Conservation (phyloP, 306 rosid genomes). For the Arachis stenosperma region DNA sequence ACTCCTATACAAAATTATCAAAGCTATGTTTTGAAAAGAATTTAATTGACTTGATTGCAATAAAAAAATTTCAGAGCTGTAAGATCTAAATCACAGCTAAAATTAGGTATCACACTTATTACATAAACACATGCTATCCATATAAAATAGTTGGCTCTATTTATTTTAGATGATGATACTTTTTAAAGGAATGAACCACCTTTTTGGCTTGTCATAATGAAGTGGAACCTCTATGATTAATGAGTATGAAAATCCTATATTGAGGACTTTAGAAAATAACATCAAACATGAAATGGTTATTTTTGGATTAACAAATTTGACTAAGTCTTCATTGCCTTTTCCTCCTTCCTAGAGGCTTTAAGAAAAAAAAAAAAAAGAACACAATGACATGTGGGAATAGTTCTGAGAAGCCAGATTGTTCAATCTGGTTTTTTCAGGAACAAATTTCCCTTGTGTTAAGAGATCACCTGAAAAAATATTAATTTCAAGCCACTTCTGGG, state of each 20-base stretch:
- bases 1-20: too few relatives aligned
- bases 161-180: conserved; percentile 23
- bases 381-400: conserved; percentile 24
- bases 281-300: conserved; percentile 23
- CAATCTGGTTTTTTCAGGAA: conserved; percentile 51
- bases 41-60: conserved; percentile 32
- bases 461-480: conserved; percentile 8
- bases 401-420: conserved; percentile 47
- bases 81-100: conserved; percentile 1
- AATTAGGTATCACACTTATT: conserved; percentile 31
- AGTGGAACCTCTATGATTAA: conserved; percentile 13
- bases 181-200: conserved; percentile 38
- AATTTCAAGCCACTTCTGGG: conserved; percentile 4
- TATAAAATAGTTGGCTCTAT: conserved; percentile 37
- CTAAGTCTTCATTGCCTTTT: conserved; percentile 45
- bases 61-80: conserved; percentile 18
- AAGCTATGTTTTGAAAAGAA: too few relatives aligned
- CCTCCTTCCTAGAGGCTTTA: conserved; percentile 45
- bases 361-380: conserved; percentile 40
- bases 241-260: conserved; percentile 36
- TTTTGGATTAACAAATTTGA: conserved; percentile 53
- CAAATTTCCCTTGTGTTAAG: conserved; percentile 13
- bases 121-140: conserved; percentile 11
- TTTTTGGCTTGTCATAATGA: conserved; percentile 35
- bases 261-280: conserved; percentile 33